Evolutionary conservation across 371 early-diverging fungal genomes (phyloP).

Genomic region (Mortierella sp.): DNA sequence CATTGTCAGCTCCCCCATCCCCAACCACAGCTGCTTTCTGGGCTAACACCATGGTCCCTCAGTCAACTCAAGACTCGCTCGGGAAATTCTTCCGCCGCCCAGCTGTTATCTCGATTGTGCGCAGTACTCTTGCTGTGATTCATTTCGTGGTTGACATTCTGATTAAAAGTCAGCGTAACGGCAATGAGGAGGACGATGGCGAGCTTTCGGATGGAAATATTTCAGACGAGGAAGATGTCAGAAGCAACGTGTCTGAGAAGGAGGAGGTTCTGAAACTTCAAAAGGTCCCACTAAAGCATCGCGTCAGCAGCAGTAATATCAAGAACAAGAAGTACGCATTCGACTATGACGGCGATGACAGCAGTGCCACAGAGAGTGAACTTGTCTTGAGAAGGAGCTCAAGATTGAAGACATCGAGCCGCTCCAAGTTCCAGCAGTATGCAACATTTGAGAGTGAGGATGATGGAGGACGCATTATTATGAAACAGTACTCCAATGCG

Average conservation of each 20-base stretch:
- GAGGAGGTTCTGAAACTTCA: conserved; percentile 37
- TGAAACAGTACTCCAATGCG: conserved; percentile 25
- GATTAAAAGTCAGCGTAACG: conserved; percentile 58
- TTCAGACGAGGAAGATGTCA: conserved; percentile 3
- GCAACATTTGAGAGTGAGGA: conserved; percentile 21
- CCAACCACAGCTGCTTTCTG: conserved; percentile 45
- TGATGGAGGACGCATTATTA: background rate
- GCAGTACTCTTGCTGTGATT: conserved; percentile 45
- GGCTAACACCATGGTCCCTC: conserved; percentile 51
- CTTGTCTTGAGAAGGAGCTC: conserved; percentile 28
- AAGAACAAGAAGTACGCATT: conserved; percentile 25
- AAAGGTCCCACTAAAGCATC: conserved; percentile 29
- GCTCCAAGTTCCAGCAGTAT: conserved; percentile 8
- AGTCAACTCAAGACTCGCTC: conserved; percentile 48
- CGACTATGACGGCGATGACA: conserved; percentile 52
- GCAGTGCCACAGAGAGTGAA: conserved; percentile 48
- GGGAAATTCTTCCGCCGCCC: conserved; percentile 54
- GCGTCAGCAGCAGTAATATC: background rate
- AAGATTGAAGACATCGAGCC: conserved; percentile 10
- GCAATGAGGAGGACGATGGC: conserved; percentile 43
- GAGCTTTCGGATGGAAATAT: conserved; percentile 13
- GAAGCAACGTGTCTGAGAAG: conserved; percentile 7
- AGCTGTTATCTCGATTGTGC: conserved; percentile 42
- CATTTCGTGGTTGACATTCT: conserved; percentile 57
- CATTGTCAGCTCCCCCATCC: conserved; percentile 31